These are phyloP conservation scores for Apiotrichum siamense DNA, from an alignment of 1,284 basidiomycete species.

Conservation along the genomic window DNA sequence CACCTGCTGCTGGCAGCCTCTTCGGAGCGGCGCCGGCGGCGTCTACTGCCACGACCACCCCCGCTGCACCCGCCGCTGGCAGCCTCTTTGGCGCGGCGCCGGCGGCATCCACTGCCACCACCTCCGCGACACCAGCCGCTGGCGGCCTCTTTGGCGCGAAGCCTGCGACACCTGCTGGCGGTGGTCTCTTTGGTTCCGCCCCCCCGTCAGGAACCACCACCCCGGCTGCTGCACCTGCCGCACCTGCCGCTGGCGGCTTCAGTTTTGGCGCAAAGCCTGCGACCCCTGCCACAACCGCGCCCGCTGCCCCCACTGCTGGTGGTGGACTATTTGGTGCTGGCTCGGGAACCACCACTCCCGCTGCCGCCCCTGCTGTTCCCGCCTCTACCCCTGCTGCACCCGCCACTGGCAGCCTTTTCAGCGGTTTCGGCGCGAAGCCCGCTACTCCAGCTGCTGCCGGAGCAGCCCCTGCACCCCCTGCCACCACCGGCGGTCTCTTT, in stretches of 20 bases:
- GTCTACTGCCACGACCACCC: not conserved
- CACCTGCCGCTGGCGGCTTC: not conserved
- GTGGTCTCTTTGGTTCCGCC: conserved; percentile 24
- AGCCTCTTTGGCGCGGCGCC: conserved; percentile 8
- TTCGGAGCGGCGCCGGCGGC: conserved; percentile 8
- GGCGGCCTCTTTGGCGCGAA: conserved; percentile 16
- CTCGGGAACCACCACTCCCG: conserved; percentile 13
- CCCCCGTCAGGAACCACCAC: conserved; percentile 2
- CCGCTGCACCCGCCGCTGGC: not conserved
- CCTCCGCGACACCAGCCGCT: not conserved
- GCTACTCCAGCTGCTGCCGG: not conserved
- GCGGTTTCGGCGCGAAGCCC: conserved; percentile 15
- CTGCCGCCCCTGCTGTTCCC: conserved; percentile 23
- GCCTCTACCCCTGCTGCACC: conserved; percentile 18
- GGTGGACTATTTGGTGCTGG: conserved; percentile 1
- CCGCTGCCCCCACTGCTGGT: conserved; percentile 7
- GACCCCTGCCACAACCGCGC: not conserved
- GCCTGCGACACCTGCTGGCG: conserved; percentile 28
- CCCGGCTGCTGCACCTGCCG: conserved; percentile 16
- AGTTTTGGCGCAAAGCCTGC: conserved; percentile 1
- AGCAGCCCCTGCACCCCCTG: not conserved
- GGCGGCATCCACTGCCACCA: not conserved
- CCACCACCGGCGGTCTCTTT: conserved; percentile 7
- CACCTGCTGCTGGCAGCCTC: not conserved
- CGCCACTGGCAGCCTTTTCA: conserved; percentile 20